phyloP scores from a whole-genome alignment of 495 filamentous ascomycete species.

The Clohesyomyces aquaticus region DNA sequence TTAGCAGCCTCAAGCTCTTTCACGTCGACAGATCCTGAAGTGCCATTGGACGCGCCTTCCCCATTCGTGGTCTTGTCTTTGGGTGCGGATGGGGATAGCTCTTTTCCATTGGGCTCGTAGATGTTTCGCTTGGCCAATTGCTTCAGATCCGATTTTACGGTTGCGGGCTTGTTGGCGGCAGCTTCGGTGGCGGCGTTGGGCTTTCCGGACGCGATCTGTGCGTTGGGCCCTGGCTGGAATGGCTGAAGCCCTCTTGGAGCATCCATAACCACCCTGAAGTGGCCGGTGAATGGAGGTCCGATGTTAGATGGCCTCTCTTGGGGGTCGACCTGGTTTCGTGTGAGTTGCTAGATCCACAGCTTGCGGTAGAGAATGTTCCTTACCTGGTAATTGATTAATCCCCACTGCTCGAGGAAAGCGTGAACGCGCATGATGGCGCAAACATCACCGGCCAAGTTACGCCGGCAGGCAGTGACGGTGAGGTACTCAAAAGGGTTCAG shows the following conservation, averaged over 20 bases:
- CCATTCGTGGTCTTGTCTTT: slow-evolving; percentile 71
- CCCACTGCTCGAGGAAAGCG: slow-evolving; percentile 98
- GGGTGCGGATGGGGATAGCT: slow-evolving; percentile 55
- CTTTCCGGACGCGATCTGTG: slow-evolving; percentile 73
- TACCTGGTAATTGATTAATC: slow-evolving; percentile 98
- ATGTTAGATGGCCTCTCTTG: slow-evolving; percentile 94
- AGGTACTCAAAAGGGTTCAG: slow-evolving; percentile 94
- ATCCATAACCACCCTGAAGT: slow-evolving; percentile 92
- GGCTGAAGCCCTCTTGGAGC: slow-evolving; percentile 93
- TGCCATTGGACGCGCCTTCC: slow-evolving; percentile 63
- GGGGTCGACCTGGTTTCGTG: slow-evolving; percentile 75
- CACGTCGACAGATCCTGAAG: slow-evolving; percentile 50
- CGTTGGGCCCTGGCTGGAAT: slow-evolving; percentile 85
- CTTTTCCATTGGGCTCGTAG: slow-evolving; percentile 90
- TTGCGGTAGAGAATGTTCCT: slow-evolving; percentile 14
- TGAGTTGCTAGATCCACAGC: too few species aligned
- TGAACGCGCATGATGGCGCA: slow-evolving; percentile 99
- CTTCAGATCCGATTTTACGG: slow-evolving; percentile 78
- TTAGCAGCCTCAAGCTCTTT: slow-evolving; percentile 64
- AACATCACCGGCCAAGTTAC: slow-evolving; percentile 95
- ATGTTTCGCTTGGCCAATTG: slow-evolving; percentile 91
- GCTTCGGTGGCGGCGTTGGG: slow-evolving; percentile 71
- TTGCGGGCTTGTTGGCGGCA: slow-evolving; percentile 70
- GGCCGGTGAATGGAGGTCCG: slow-evolving; percentile 93
- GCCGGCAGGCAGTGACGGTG: slow-evolving; percentile 94